These are phyloP conservation scores for Phyllosticta citriasiana DNA, from an alignment of 2,329 filamentous ascomycete species.

Conservation along the genomic window DNA sequence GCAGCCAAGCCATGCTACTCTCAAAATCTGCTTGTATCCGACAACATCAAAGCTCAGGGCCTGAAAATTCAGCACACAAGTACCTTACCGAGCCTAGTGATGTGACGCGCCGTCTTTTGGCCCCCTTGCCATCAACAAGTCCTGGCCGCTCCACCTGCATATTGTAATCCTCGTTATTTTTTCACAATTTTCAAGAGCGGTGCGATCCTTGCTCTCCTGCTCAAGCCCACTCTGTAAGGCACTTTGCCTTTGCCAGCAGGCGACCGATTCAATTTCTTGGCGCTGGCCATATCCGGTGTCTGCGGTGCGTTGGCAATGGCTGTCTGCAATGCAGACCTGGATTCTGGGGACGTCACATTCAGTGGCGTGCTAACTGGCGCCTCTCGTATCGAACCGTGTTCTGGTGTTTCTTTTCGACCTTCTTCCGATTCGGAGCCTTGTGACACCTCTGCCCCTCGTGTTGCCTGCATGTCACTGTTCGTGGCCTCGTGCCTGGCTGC, in stretches of 20 bases:
- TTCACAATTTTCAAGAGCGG: constrained; percentile 37
- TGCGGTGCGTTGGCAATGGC: constrained; percentile 11
- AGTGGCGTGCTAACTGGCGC: not conserved
- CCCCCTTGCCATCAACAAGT: not conserved
- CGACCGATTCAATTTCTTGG: constrained; percentile 12
- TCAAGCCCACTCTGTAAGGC: constrained; percentile 39
- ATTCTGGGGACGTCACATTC: not conserved
- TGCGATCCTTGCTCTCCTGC: constrained; percentile 38
- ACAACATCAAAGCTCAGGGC: not conserved
- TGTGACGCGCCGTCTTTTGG: not conserved
- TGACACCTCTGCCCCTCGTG: not conserved
- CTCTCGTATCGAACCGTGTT: not conserved
- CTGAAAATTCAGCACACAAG: not conserved
- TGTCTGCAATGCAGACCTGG: not conserved
- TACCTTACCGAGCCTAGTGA: not conserved
- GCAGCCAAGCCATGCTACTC: not conserved
- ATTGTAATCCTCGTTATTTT: constrained; percentile 31
- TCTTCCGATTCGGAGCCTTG: not conserved
- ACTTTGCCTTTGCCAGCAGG: constrained; percentile 29
- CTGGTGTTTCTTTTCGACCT: not conserved
- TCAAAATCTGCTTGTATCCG: not conserved
- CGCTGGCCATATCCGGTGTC: constrained; percentile 14
- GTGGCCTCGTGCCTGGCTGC: not conserved
- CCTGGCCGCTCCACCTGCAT: not conserved
- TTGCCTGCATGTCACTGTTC: not conserved